Percentiles rank a stretch among this genome's conserved stretches.
Evolutionary conservation across 2,329 filamentous ascomycete species (phyloP).

Genomic region (Aureobasidium pullulans): DNA sequence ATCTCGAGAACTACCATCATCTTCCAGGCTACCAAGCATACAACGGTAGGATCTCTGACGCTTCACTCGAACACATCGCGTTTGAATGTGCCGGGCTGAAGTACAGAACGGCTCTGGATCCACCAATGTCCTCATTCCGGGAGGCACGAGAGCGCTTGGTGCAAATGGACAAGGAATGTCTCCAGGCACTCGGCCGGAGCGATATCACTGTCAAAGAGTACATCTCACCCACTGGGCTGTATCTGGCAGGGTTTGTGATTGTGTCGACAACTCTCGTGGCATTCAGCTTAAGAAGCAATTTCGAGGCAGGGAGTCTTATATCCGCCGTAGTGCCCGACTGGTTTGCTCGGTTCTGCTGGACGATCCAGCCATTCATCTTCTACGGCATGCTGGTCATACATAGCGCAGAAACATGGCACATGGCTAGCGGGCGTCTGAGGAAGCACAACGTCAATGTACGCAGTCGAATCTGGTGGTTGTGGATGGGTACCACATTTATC

Average conservation of each 20-base stretch:
- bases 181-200: conserved; percentile 53
- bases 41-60: conserved; percentile 55
- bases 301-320: conserved; percentile 44
- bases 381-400: conserved; percentile 58
- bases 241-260: conserved; percentile 47
- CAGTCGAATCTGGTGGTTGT: conserved; percentile 46
- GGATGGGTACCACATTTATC: conserved; percentile 45
- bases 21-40: conserved; percentile 51
- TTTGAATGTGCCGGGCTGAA: conserved; percentile 47
- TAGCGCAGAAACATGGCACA: conserved; percentile 49
- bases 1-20: conserved; percentile 64
- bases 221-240: conserved; percentile 43
- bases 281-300: conserved; percentile 43
- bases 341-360: conserved; percentile 52
- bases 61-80: conserved; percentile 56
- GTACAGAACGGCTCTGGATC: conserved; percentile 56
- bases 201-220: conserved; percentile 49
- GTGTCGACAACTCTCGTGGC: conserved; percentile 49
- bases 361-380: conserved; percentile 53
- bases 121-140: conserved; percentile 59
- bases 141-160: conserved; percentile 66
- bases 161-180: conserved; percentile 59
- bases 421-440: conserved; percentile 40
- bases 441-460: conserved; percentile 45
- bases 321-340: conserved; percentile 40